Evolutionary conservation across 2,329 filamentous ascomycete genomes (phyloP), one percentile per base, ranked within the genome.

Genomic region (Hymenoscyphus repandus): DNA sequence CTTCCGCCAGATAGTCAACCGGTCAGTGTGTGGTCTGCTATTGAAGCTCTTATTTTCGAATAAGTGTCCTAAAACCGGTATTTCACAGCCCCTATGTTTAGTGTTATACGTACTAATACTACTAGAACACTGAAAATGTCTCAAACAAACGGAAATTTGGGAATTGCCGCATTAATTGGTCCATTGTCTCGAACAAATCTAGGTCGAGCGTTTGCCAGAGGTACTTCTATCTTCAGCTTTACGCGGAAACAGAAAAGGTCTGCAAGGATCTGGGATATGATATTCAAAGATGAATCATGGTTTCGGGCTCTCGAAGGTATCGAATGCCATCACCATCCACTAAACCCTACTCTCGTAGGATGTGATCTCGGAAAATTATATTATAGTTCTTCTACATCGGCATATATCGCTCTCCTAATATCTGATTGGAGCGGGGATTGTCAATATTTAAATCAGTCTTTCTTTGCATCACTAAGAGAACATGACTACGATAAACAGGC

Each of bases 41-140:
- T n/a, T n/a, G n/a, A n/a, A n/a, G n/a, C n/a, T n/a, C n/a, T n/a
- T n/a, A n/a, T n/a, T n/a, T n/a, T n/a, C n/a, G n/a, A n/a, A n/a
- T n/a, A n/a, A n/a, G n/a, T n/a, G n/a, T 18, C 17, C 37, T 40
- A 27, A 27, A 27, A 4, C 22, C 22, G 22, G 22, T 27, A 27
- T 27, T 27, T 27, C 7, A 88, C 39, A 82, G 22, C 7, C 22
- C 7, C 22, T 27, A 7, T 27, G 22, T 27, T 27, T 27, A 27
- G 22, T 27, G 22, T 27, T 27, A 27, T 27, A 27, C 7, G 22
- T 27, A 27, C 22, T 27, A 27, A 27, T 27, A 27, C 22, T 27
- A 27, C 22, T 27, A 27, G 22, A 27, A 27, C 7, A 27, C 7
- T 7, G 22, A 40, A 40, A 40, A 40, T n/a, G 38, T n/a, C 38